Conservation (phyloP, 2,329 filamentous ascomycete species). For the Epichloe festucae region DNA sequence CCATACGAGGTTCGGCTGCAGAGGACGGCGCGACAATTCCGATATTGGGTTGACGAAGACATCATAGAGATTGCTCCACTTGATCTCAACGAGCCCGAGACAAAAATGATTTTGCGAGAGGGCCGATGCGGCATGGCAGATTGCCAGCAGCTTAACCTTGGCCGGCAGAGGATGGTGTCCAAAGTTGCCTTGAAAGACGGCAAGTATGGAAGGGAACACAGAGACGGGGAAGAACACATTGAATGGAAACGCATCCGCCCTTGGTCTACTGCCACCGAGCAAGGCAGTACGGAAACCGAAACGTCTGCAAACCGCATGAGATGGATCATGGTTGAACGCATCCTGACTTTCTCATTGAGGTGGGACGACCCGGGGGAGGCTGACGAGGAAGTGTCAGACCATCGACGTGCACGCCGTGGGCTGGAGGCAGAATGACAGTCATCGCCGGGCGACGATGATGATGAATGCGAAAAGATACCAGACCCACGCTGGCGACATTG, state of each 20-base stretch:
- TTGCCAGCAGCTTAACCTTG: slow-evolving; percentile 22
- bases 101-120: slow-evolving; percentile 19
- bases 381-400: slow-evolving; percentile 10
- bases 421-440: background rate
- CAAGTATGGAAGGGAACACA: slow-evolving; percentile 14
- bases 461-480: background rate
- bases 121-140: slow-evolving; percentile 22
- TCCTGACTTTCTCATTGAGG: slow-evolving; percentile 23
- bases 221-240: slow-evolving; percentile 8
- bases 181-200: slow-evolving; percentile 25
- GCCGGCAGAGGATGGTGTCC: slow-evolving; percentile 24
- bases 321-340: slow-evolving; percentile 26
- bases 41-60: slow-evolving; percentile 25
- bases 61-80: slow-evolving; percentile 25
- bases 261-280: slow-evolving; percentile 17
- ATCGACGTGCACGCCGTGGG: slow-evolving; percentile 5
- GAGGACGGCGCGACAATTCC: slow-evolving; percentile 23
- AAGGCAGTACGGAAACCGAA: slow-evolving; percentile 13
- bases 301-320: slow-evolving; percentile 21
- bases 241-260: slow-evolving; percentile 21
- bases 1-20: slow-evolving; percentile 17
- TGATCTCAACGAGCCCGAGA: slow-evolving; percentile 21
- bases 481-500: background rate
- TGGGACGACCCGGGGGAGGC: slow-evolving; percentile 21
- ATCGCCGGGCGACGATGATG: background rate